phyloP scores from a whole-genome alignment of 2,329 filamentous ascomycete genomes.

The Diaporthe destruens region DNA sequence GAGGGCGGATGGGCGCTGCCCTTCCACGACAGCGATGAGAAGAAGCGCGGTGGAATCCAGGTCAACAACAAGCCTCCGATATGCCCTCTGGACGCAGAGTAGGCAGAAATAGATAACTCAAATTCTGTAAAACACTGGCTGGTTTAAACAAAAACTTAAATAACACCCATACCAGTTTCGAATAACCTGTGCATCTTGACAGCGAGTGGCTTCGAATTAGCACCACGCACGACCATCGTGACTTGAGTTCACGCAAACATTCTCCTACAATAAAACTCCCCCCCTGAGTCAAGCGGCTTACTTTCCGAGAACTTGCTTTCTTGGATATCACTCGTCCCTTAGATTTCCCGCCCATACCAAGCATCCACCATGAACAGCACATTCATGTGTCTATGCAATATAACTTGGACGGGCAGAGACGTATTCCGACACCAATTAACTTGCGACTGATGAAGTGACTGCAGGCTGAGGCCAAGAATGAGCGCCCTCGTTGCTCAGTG shows the following conservation, averaged over 20 bases:
- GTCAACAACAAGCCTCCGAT: conserved; percentile 83
- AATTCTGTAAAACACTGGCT: neutral
- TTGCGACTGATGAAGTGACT: neutral
- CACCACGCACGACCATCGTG: too few relatives aligned
- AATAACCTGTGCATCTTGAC: neutral
- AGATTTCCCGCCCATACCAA: neutral
- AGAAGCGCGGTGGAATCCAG: conserved; percentile 90
- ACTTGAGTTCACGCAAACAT: rapidly evolving
- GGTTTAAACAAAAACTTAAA: neutral
- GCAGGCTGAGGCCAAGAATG: neutral
- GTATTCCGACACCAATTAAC: neutral
- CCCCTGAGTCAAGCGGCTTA: neutral
- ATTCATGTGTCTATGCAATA: neutral
- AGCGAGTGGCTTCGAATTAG: too few relatives aligned
- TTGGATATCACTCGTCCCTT: too few relatives aligned
- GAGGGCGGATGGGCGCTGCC: conserved; percentile 90
- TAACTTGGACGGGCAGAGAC: neutral
- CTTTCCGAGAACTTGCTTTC: too few relatives aligned
- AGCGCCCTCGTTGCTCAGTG: neutral
- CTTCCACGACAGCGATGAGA: conserved; percentile 83
- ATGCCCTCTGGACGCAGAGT: conserved; percentile 83
- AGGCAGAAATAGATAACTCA: conserved; percentile 65
- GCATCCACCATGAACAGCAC: neutral
- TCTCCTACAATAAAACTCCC: neutral
- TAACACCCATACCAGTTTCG: neutral